phyloP scores from a whole-genome alignment of 169 alveolate genomes.

The Toxoplasma gondii region DNA sequence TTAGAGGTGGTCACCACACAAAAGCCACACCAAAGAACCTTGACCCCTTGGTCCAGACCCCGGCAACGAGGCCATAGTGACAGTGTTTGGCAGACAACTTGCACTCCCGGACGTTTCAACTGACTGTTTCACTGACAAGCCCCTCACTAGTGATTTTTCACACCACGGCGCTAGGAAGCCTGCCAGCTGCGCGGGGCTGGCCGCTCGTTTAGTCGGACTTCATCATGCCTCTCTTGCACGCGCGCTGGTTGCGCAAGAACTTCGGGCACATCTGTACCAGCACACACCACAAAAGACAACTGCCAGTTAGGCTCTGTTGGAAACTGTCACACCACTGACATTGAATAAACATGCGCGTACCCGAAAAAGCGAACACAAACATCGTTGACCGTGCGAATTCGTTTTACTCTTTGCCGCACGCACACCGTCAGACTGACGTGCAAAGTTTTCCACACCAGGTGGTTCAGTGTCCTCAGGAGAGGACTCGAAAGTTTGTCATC shows the following conservation, averaged over 20 bases:
- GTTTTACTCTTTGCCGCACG: background rate
- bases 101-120: background rate
- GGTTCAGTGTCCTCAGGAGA: background rate
- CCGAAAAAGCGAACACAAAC: background rate
- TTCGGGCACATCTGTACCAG: slow-evolving; percentile 83
- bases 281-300: background rate
- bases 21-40: background rate
- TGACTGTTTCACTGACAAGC: background rate
- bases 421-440: slow-evolving; percentile 13
- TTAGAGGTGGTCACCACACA: background rate
- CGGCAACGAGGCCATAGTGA: background rate
- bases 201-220: slow-evolving; percentile 25
- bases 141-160: background rate
- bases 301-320: too few relatives aligned
- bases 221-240: slow-evolving; percentile 83
- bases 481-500: background rate
- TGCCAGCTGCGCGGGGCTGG: background rate
- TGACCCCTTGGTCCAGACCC: background rate
- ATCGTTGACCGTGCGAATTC: too few relatives aligned
- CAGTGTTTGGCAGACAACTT: background rate
- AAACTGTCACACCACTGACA: background rate
- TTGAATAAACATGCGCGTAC: background rate
- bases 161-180: background rate
- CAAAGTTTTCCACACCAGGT: background rate
- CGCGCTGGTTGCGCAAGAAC: slow-evolving; percentile 85